Evolutionary conservation across 441 rosid species (phyloP).

Genomic region (Populus hybrid): DNA sequence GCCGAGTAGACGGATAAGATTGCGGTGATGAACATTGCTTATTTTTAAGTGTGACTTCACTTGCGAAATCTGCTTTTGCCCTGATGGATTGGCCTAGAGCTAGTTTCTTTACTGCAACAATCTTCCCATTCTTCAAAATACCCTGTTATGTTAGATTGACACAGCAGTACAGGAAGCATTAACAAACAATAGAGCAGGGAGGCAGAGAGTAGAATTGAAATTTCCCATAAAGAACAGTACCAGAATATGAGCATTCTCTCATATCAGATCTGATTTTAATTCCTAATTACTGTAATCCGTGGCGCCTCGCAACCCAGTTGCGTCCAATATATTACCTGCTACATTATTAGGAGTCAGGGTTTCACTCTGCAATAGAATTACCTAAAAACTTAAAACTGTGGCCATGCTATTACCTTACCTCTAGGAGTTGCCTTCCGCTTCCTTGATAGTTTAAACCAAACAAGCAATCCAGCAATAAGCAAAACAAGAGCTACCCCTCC

Average conservation of each 20-base stretch:
- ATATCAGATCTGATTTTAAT: constrained; percentile 17
- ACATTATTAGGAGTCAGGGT: background rate
- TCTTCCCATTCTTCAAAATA: constrained; percentile 46
- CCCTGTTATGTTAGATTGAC: constrained; percentile 30
- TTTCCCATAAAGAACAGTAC: too few species aligned
- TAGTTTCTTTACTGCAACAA: constrained; percentile 48
- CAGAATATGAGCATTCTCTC: too few species aligned
- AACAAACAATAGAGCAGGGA: background rate
- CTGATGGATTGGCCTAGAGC: constrained; percentile 18
- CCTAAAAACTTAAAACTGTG: background rate
- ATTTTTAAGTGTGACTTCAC: constrained; percentile 33
- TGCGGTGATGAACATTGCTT: constrained; percentile 54
- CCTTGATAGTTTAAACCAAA: constrained; percentile 31
- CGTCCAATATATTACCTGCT: constrained; percentile 33
- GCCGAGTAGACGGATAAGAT: constrained; percentile 52
- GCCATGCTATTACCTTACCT: constrained; percentile 25
- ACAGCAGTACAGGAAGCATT: background rate
- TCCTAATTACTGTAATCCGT: constrained; percentile 30
- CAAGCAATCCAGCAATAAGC: constrained; percentile 20
- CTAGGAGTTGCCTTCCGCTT: constrained; percentile 16
- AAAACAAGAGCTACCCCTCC: constrained; percentile 34
- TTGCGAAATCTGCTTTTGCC: constrained; percentile 29
- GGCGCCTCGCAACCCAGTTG: constrained; percentile 41
- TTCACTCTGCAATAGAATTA: background rate
- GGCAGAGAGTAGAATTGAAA: background rate